Base-by-base conservation (phyloP, 305 asterid genomes). In the Fraxinus sp. region DNA sequence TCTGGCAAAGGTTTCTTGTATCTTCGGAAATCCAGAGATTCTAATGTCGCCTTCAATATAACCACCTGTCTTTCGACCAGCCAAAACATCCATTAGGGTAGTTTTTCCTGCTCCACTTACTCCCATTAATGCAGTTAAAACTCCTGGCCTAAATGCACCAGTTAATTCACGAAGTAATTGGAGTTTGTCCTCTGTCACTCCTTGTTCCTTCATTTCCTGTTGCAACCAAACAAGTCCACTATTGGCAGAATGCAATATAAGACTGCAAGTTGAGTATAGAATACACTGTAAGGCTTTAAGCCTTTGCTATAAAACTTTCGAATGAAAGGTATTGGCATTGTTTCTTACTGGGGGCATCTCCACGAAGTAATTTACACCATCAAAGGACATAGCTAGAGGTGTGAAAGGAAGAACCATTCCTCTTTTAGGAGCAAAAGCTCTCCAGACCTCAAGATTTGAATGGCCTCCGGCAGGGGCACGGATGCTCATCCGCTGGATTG, bases 91-190 rank as follows among this genome's bases (percentile, higher is more conserved):
- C 98, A 95, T 95, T 57, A 95, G 81, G 10, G 98, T 95, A 1
- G 98, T 95, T 85, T 94, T 95, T 74, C 98, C 98, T 14, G 98
- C 98, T 80, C 98, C 98, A 77, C 98, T 95, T 72, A 95, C 89
- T 83, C 98, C 98, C 98, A 95, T 95, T 77, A 95, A 77, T 62
- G 98, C 98, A 26, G 98, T 95, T 80, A 95, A 77, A 84, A 95
- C 91, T 78, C 98, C 98, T 4, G 98, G 98, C 90, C 98, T 90
- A 76, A 94, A 95, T 26, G 97, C 91, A 37, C 98, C 94, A 0
- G 98, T 94, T 1, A 95, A 92, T 39, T 85, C 98, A 5, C 94
- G 85, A 16, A 95, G 97, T 82, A 95, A 78, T 77, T 91, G 98
- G 37, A 95, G 95, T 81, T 66, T 92, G 75, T 92, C 93, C 87